Percentiles rank a stretch among this genome's conserved stretches.
These are phyloP conservation scores for Chrysoporthe cubensis DNA, from an alignment of 2,329 filamentous ascomycete genomes.

Conservation along the genomic window DNA sequence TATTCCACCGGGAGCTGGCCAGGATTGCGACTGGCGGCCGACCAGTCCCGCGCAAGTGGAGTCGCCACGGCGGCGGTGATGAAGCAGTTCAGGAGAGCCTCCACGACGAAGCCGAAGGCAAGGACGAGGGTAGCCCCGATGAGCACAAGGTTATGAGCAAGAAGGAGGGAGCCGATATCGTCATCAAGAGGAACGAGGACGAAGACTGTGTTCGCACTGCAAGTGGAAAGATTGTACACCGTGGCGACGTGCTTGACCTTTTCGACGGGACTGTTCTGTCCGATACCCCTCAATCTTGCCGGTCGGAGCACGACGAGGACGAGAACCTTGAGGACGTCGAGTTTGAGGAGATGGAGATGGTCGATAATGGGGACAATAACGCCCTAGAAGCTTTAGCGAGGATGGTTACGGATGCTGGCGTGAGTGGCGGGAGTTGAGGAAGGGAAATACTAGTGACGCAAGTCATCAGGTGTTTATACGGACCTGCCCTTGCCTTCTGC, in stretches of 20 bases:
- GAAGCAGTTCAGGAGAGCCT: background rate
- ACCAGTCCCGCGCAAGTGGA: background rate
- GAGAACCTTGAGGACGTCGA: conserved; percentile 56
- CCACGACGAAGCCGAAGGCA: background rate
- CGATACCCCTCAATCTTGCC: background rate
- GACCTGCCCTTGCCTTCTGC: background rate
- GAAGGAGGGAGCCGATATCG: conserved; percentile 23
- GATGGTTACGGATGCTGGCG: conserved; percentile 10
- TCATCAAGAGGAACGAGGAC: conserved; percentile 13
- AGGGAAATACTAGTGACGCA: background rate
- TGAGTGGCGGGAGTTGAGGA: conserved; percentile 7
- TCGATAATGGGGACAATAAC: conserved; percentile 55
- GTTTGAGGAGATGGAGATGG: conserved; percentile 60
- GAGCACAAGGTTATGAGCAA: background rate
- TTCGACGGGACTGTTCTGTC: conserved; percentile 38
- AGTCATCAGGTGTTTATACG: background rate
- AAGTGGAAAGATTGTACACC: conserved; percentile 39
- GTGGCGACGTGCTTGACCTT: conserved; percentile 38
- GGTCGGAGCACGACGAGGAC: background rate
- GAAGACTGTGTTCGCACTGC: conserved; percentile 35
- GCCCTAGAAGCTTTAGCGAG: conserved; percentile 17
- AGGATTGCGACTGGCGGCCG: conserved; percentile 60
- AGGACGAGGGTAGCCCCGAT: too few species aligned
- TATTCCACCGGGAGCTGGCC: conserved; percentile 76
- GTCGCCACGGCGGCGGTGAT: background rate